Base-by-base conservation (phyloP, 1,284 basidiomycete species). In the Cryptococcus depauperatus region DNA sequence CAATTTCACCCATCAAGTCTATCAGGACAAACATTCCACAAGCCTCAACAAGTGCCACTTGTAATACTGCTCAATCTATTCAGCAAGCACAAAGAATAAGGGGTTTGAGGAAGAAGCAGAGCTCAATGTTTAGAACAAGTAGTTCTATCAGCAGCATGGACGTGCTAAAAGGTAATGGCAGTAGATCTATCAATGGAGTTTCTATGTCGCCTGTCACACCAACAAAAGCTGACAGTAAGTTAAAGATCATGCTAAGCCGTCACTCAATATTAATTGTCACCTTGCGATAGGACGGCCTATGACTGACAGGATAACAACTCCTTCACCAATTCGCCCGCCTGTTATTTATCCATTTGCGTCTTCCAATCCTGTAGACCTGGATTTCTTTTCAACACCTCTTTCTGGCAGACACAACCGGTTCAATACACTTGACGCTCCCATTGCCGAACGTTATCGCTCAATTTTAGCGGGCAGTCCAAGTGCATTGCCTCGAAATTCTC, bases 71-170 rank as follows among this genome's bases (percentile, higher is more conserved):
- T 21, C 51, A 50, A 5, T 50, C 51, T 38, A 46, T 51, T 5
- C 47, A 54, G 32, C 39, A 44, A n/a, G 57, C 54, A 30, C 56
- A 52, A 39, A 51, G 45, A 30, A 54, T 54, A 11, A 51, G 65
- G 13, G 69, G 69, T 2, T 45, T 71, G 46, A 52, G 67, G n/a
- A 46, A 68, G 21, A 71, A 71, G 48, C 60, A 65, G 6, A 69
- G 67, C 35, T 50, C 58, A 10, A 60, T 70, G 62, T 70, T 67
- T 41, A 59, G 48, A 19, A 46, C 51, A 8, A 56, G 56, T 26
- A 57, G 56, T 16, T 66, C 64, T 3, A 56, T 47, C n/a, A 56
- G 58, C 8, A 66, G 61, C 51, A 58, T 67, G 29, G 56, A 52
- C 34, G 48, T 52, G 50, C 46, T 52, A 46, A 22, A 58, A 47